phyloP scores from a whole-genome alignment of 164 flowering plant species.

The Macadamia integrifolia region DNA sequence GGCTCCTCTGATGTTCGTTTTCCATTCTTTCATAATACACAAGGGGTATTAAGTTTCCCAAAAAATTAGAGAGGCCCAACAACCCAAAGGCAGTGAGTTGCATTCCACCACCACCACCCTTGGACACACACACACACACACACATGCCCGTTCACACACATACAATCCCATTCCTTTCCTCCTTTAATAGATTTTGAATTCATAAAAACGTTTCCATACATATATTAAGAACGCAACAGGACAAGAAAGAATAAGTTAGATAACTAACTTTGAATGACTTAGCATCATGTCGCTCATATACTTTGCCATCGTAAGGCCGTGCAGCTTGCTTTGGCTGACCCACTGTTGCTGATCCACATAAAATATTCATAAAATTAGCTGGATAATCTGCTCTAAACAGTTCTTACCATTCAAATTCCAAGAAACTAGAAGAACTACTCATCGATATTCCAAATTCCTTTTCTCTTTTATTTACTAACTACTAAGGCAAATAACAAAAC shows the following conservation, averaged over 20 bases:
- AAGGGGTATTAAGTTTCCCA: no score
- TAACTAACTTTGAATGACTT: constrained; percentile 46
- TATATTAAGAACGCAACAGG: neutral
- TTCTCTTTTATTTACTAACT: neutral
- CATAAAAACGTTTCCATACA: no score
- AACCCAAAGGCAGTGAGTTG: no score
- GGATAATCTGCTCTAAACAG: neutral
- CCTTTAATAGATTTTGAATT: no score
- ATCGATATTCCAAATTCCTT: neutral
- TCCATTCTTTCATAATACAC: no score
- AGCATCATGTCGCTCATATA: constrained; percentile 52
- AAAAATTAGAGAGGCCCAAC: no score
- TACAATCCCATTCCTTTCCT: no score
- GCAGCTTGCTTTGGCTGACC: constrained; percentile 48
- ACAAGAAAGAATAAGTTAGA: neutral
- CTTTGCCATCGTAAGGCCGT: constrained; percentile 40
- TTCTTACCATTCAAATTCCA: neutral
- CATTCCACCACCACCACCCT: no score
- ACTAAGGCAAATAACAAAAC: neutral
- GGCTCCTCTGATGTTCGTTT: no score
- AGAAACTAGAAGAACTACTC: neutral
- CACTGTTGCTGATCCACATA: constrained; percentile 23
- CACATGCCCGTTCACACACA: no score
- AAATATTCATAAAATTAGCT: constrained; percentile 11
- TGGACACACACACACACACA: no score